A percentile compares a stretch with the other conserved stretches of the same genome.
Conservation (phyloP, 495 filamentous ascomycete genomes). For the Hyaloscypha variabilis region DNA sequence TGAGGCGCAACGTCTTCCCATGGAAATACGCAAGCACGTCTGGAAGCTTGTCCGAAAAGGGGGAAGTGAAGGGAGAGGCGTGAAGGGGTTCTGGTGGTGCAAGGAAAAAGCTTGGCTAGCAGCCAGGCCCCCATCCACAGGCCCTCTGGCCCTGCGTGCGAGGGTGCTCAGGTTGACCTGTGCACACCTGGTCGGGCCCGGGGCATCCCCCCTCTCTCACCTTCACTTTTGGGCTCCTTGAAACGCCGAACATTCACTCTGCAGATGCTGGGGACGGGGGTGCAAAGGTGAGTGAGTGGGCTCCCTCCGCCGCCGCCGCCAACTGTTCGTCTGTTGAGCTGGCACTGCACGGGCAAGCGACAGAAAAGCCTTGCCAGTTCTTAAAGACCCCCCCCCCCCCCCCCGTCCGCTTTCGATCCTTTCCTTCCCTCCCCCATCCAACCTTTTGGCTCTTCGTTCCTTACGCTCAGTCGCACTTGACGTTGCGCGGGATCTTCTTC, state of each 20-base stretch:
- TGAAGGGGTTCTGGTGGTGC: too few relatives aligned
- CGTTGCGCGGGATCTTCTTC: conserved; percentile 18
- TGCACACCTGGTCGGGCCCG: background rate
- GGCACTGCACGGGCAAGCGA: too few relatives aligned
- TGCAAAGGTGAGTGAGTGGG: background rate
- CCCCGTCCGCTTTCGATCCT: background rate
- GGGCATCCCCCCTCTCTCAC: background rate
- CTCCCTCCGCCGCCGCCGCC: background rate
- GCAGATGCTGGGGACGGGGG: background rate
- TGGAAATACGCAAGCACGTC: background rate
- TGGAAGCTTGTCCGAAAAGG: background rate
- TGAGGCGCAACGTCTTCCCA: background rate
- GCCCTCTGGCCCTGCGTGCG: too few relatives aligned
- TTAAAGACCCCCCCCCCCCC: background rate
- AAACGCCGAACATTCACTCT: conserved; percentile 3
- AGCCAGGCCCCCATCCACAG: background rate
- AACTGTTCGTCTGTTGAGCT: background rate
- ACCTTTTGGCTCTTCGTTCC: conserved; percentile 15
- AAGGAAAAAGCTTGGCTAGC: background rate
- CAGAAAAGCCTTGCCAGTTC: background rate
- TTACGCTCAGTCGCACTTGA: conserved; percentile 25
- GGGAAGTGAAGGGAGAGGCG: background rate
- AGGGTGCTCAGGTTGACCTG: background rate
- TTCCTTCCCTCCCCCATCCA: conserved; percentile 3
- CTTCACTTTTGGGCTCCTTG: background rate